Conservation (phyloP, 257 asterid species). For the Ilex asprella region DNA sequence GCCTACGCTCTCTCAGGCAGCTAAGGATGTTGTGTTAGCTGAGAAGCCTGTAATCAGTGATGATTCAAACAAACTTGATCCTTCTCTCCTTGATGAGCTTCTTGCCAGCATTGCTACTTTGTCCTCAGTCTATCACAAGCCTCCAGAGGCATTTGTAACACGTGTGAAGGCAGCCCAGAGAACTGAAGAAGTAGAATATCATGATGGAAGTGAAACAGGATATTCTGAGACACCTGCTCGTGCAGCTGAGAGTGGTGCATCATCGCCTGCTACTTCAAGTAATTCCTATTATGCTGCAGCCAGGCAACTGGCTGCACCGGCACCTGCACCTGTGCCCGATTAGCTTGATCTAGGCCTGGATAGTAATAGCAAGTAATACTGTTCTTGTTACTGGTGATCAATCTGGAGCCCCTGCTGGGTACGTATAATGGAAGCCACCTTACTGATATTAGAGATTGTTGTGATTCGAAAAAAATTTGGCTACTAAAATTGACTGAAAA, state of each 20-base stretch:
- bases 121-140: slow-evolving; percentile 98
- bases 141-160: slow-evolving; percentile 88
- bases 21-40: slow-evolving; percentile 96
- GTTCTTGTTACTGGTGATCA: slow-evolving; percentile 66
- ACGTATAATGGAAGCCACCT: slow-evolving; percentile 18
- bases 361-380: slow-evolving; percentile 32
- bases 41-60: slow-evolving; percentile 98
- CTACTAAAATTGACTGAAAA: no score
- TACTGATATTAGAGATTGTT: not conserved
- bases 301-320: slow-evolving; percentile 48
- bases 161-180: slow-evolving; percentile 80
- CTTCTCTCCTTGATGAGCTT: slow-evolving; percentile 94
- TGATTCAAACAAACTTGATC: slow-evolving; percentile 86
- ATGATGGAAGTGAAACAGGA: slow-evolving; percentile 73
- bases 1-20: slow-evolving; percentile 60
- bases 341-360: slow-evolving; percentile 94
- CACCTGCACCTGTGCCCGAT: slow-evolving; percentile 79
- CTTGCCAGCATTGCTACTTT: slow-evolving; percentile 93
- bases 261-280: slow-evolving; percentile 59
- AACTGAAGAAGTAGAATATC: slow-evolving; percentile 95
- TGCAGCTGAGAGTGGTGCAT: slow-evolving; percentile 40
- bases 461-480: not conserved
- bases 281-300: slow-evolving; percentile 42
- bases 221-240: slow-evolving; percentile 72
- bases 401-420: slow-evolving; percentile 60